Base-by-base conservation (phyloP, 2,329 filamentous ascomycete species). In the Aspergillus sp. region DNA sequence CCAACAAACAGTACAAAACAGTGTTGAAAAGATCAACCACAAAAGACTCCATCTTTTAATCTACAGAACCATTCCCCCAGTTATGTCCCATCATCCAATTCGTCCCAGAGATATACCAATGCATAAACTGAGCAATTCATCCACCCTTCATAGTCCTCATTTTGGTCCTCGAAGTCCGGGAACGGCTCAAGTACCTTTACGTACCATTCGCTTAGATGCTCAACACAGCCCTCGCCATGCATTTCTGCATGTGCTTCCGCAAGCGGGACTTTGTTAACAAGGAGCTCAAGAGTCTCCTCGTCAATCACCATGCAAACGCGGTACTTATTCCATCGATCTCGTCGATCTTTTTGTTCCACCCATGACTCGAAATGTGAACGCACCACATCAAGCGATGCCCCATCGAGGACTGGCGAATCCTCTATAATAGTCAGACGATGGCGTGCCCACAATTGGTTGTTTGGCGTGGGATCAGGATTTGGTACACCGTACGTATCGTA, bases 321-420 rank as follows among this genome's bases (percentile, higher is more conserved):
- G 24, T 42, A 49, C 7, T 49, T 49, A 13, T 41, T 49, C 46
- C 46, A 49, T 17, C 13, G 17, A 42, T 49, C 46, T 6, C 11
- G 36, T 22, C 17, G 30, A 16, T 35, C 22, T 17, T 32, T 36
- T 16, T 14, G 36, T 40, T 19, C 45, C 13, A 47, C 46, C 50
- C 50, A 49, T 7, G 13, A 17, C 22, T 48, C 33, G 40, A 49
- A 52, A 45, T 46, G 45, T n/a, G 26, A 26, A 16, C 50, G 45
- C 11, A 48, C 45, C 4, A 20, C 30, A 7, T 35, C 45, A 9
- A 30, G 16, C 11, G 40, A 44, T 1, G 45, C 50, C 1, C 50
- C 50, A n/a, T 52, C 40, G 4, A 52, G 40, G 11, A 7, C 14
- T 10, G 22, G 5, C 6, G 19, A n/a, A 16, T 51, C 49, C 20